Conservation (phyloP, 73 alveolate genomes). For the Paramecium octaurelia region DNA sequence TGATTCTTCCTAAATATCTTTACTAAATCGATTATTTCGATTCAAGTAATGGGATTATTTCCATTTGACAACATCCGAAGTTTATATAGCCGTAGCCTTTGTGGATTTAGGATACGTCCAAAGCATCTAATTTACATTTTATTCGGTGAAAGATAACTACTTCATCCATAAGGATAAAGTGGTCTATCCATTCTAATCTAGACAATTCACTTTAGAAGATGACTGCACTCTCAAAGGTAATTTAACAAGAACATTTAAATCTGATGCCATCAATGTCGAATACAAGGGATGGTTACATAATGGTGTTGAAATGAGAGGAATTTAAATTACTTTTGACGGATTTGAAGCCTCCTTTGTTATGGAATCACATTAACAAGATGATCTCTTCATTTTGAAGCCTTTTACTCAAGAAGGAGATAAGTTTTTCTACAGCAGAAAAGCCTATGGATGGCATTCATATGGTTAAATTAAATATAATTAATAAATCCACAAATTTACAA, state of each 20-base stretch:
- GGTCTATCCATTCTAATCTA: background rate
- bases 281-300: conserved; percentile 22
- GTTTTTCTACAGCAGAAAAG: background rate
- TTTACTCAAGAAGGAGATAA: background rate
- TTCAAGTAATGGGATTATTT: background rate
- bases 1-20: background rate
- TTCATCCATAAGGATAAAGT: background rate
- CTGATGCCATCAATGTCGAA: background rate
- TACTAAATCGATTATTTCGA: background rate
- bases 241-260: background rate
- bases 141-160: background rate
- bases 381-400: background rate
- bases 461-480: background rate
- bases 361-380: conserved; percentile 3
- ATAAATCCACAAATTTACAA: background rate
- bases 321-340: background rate
- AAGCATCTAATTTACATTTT: background rate
- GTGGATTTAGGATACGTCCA: background rate
- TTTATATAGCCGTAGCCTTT: background rate
- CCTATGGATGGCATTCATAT: conserved; percentile 16
- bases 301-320: conserved; percentile 2
- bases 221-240: background rate
- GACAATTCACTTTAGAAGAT: background rate
- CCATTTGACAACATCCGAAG: background rate
- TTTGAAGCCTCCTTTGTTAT: background rate